phyloP scores from a whole-genome alignment of 1,139 yeast genomes.

The Casaregolazyma lundiana region DNA sequence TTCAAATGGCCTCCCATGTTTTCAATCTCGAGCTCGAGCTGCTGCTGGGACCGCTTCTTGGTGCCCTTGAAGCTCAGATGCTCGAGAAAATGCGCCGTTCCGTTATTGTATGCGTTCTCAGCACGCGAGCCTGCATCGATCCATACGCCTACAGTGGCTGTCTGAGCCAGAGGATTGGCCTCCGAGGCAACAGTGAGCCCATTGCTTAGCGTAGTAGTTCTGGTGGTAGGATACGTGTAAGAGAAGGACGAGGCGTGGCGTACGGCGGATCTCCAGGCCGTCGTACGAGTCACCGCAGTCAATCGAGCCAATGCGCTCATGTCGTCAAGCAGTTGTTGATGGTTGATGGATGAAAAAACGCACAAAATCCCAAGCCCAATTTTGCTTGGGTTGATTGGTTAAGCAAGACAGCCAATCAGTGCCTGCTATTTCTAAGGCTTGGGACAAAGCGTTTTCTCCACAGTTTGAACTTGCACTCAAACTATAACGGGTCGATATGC shows the following conservation, averaged over 20 bases:
- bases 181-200: slow-evolving; percentile 95
- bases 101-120: slow-evolving; percentile 75
- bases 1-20: slow-evolving; percentile 95
- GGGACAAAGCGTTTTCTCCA: background rate
- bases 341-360: background rate
- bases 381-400: background rate
- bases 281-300: slow-evolving; percentile 12
- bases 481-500: no score
- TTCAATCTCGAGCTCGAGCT: slow-evolving; percentile 88
- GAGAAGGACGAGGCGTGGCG: slow-evolving; percentile 28
- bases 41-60: slow-evolving; percentile 69
- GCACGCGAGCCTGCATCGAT: slow-evolving; percentile 98
- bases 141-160: slow-evolving; percentile 97
- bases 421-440: background rate
- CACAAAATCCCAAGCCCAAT: background rate
- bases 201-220: slow-evolving; percentile 63
- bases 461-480: no score
- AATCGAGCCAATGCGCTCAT: slow-evolving; percentile 29
- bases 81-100: slow-evolving; percentile 96
- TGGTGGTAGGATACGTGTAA: slow-evolving; percentile 42
- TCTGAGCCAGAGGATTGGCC: slow-evolving; percentile 75
- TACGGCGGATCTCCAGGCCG: slow-evolving; percentile 10
- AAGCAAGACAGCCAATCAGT: background rate
- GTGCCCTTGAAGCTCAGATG: slow-evolving; percentile 98
- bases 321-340: no score